Base-by-base conservation (phyloP, 257 asterid genomes). In the Fraxinus cuspidata region DNA sequence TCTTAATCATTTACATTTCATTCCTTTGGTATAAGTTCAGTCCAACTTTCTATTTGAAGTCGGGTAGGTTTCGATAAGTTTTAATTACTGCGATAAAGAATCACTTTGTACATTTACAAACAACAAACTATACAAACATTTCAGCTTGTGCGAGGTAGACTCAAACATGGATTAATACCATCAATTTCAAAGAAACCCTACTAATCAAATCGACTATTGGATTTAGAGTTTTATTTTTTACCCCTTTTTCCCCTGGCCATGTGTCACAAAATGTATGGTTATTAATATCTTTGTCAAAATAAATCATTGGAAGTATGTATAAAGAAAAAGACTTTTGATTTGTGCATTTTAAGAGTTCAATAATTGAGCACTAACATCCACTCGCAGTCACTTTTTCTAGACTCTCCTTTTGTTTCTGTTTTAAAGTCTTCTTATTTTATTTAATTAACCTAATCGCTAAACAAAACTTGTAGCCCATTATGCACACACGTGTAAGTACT, bases 351-450 rank as follows among this genome's bases (percentile, higher is more conserved):
- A 70, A 66, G 82, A 77, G 86, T 85, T 81, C 89, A 88, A 88
- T 84, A 84, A 88, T 84, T 88, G 92, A 84, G 85, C 86, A 84
- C 78, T 80, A 81, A 81, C 70, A 80, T 80, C 78, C 80, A 56
- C 40, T 84, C 74, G 25, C 77, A 63, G 76, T 77, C 85, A 28
- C 28, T 64, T 71, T 84, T 77, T 83, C 79, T 31, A 3, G 78
- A 60, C 71, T 65, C 77, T 71, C 73, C 77, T 28, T 83, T 83
- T 29, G 68, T 74, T 69, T 75, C 37, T 25, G 21, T 28, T 47
- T 64, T 65, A 60, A 80, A 78, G 76, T 19, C 34, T 71, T 53
- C 58, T 53, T 8, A 53, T 56, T 47, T 67, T 73, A 51, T 66
- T 71, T 72, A 38, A 67, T 79, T 31, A 78, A 73, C 64, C 47